Percentiles rank a stretch among this genome's conserved stretches.
Conservation (phyloP, 306 rosid genomes). For the Cyamopsis tetragonoloba region DNA sequence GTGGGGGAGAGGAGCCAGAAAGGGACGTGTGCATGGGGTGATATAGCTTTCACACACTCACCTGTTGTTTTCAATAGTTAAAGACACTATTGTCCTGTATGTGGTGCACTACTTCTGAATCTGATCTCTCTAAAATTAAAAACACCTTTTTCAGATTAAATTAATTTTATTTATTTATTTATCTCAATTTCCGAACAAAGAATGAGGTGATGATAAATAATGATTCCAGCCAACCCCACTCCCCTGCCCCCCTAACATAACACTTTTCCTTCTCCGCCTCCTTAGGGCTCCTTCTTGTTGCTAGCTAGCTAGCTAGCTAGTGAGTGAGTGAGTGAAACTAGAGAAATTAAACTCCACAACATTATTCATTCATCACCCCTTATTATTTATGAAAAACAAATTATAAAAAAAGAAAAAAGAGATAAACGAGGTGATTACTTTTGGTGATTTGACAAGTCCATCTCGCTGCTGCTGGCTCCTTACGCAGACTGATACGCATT, state of each 20-base stretch:
- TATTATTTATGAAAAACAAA: slow-evolving; percentile 21
- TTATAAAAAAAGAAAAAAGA: too few relatives aligned
- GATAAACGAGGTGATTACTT: slow-evolving; percentile 31
- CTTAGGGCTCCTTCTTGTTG: slow-evolving; percentile 55
- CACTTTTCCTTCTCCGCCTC: slow-evolving; percentile 40
- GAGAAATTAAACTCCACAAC: slow-evolving; percentile 43
- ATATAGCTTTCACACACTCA: slow-evolving; percentile 95
- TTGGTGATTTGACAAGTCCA: slow-evolving; percentile 89
- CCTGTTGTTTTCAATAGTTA: slow-evolving; percentile 61
- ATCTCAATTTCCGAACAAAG: slow-evolving; percentile 62
- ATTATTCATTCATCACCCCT: background rate
- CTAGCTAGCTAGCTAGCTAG: too few relatives aligned
- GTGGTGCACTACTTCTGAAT: too few relatives aligned
- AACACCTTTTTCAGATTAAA: slow-evolving; percentile 19
- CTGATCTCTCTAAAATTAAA: slow-evolving; percentile 28
- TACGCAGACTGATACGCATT: slow-evolving; percentile 70
- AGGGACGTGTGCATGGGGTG: slow-evolving; percentile 99
- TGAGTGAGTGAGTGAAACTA: slow-evolving; percentile 38
- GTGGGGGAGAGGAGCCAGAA: slow-evolving; percentile 99
- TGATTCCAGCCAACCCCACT: too few relatives aligned
- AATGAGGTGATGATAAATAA: too few relatives aligned
- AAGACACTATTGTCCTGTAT: slow-evolving; percentile 84
- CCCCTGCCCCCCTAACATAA: too few relatives aligned
- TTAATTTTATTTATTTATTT: too few relatives aligned
- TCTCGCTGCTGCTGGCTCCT: slow-evolving; percentile 70